Evolutionary conservation across 192 early-diverging fungal species (phyloP), one percentile per base, ranked within the genome.

Genomic region (Chytriomyces sp.): DNA sequence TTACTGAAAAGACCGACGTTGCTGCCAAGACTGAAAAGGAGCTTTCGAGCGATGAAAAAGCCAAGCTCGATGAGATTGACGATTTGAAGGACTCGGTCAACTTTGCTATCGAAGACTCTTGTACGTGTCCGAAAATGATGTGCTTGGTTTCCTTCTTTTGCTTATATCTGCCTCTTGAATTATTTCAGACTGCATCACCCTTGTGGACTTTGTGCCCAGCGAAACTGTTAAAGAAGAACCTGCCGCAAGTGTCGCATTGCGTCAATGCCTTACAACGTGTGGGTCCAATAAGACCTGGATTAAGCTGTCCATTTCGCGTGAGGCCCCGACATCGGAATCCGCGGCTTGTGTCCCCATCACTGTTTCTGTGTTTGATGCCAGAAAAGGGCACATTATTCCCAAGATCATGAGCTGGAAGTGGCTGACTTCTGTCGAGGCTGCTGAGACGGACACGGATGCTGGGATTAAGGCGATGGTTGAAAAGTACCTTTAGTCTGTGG

Each of bases 31-130:
- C 28, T 35, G 28, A 35, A 35, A 57, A 57, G 53, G 53, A 57
- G 20, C 53, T 57, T 0, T 57, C 53, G 53, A 20, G 20, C 13
- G 71, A 73, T 9, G 71, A 61, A 43, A 73, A 73, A 45, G 24
- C 18, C n/a, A 16, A 70, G 26, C 18, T 53, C 23, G 71, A 73
- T 7, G 60, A 73, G 1, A 50, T 75, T 9, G 73, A 64, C 11
- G 73, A 75, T 28, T 20, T 65, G 63, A 75, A 75, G 48, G 73
- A 75, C 7, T 43, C 45, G 5, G 73, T 75, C 24, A 75, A 75
- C 61, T 75, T 65, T 75, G 73, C 73, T 23, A 75, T 75, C 4
- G 73, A 75, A 35, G 73, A 75, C 46, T 64, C 73, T n/a, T 75
- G 73, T 75, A 11, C 64, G 73, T 57, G 11, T 57, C 20, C 13